Conservation (phyloP, 768 basidiomycete species). For the Phylloporus arenicola region DNA sequence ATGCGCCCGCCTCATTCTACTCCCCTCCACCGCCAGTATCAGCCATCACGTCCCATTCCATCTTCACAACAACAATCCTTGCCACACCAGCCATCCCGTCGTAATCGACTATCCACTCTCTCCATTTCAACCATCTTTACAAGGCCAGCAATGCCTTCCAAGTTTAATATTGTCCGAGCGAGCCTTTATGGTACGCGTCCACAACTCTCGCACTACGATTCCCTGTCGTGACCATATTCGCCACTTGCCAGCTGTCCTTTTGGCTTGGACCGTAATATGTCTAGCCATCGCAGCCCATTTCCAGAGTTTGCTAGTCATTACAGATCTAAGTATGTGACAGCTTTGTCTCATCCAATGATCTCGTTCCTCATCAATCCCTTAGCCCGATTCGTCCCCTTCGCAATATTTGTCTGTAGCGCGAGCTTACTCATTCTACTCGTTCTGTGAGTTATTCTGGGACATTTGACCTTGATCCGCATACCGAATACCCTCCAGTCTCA, state of each 20-base stretch:
- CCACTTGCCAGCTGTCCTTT: slow-evolving; percentile 45
- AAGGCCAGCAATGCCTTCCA: slow-evolving; percentile 53
- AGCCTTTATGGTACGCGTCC: slow-evolving; percentile 56
- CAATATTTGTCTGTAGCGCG: slow-evolving; percentile 71
- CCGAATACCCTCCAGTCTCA: slow-evolving; percentile 40
- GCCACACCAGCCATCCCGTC: slow-evolving; percentile 30
- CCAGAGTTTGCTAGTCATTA: slow-evolving; percentile 61
- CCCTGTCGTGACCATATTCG: slow-evolving; percentile 5
- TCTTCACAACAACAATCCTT: slow-evolving; percentile 18
- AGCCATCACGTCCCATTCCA: slow-evolving; percentile 15
- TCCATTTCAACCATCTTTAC: slow-evolving; percentile 29
- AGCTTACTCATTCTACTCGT: slow-evolving; percentile 63
- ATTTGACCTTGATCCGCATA: not conserved
- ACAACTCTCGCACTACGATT: not conserved
- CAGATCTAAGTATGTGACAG: slow-evolving; percentile 66
- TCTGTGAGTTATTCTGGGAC: slow-evolving; percentile 44
- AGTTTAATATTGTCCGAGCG: slow-evolving; percentile 65
- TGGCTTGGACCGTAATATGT: slow-evolving; percentile 74
- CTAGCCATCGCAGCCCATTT: slow-evolving; percentile 78
- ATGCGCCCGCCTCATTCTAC: slow-evolving; percentile 24
- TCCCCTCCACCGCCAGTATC: slow-evolving; percentile 24
- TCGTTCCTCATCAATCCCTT: slow-evolving; percentile 6
- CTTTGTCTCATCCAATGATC: not conserved
- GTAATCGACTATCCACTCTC: slow-evolving; percentile 30
- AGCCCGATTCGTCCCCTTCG: slow-evolving; percentile 87